phyloP scores from a whole-genome alignment of 176 grass and related monocot species.

The Avena sativa region DNA sequence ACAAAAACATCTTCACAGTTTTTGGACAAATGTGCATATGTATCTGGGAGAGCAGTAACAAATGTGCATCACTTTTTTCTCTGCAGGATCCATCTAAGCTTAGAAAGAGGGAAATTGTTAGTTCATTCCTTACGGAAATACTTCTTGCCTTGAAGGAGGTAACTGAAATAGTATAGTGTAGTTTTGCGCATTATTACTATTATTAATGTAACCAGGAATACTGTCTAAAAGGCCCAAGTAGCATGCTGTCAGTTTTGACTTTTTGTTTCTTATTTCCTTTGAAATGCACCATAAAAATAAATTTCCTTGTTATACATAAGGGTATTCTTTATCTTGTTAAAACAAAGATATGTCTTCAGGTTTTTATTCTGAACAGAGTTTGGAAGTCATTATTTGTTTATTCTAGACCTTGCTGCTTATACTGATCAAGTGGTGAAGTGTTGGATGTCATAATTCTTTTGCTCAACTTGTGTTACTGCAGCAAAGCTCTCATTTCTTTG shows the following conservation, averaged over 20 bases:
- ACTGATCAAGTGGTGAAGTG: not conserved
- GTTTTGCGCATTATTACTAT: not conserved
- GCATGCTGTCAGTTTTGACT: not conserved
- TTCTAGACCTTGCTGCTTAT: not conserved
- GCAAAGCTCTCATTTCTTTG: conserved; percentile 8
- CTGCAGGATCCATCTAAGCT: conserved; percentile 76
- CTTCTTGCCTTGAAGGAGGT: conserved; percentile 92
- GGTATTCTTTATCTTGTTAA: not conserved
- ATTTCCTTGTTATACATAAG: not conserved
- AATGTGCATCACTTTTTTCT: conserved; percentile 30
- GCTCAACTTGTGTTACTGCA: not conserved
- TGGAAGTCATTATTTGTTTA: not conserved
- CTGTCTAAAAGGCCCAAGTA: not conserved
- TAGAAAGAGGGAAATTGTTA: conserved; percentile 77
- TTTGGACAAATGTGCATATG: conserved; percentile 16
- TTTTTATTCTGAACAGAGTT: conserved; percentile 33
- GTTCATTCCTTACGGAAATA: conserved; percentile 95
- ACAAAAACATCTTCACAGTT: not conserved
- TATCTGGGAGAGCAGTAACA: conserved; percentile 3
- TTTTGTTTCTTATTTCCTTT: conserved; percentile 4
- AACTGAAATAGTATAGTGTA: conserved; percentile 30
- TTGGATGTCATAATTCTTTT: not conserved
- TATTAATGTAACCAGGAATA: conserved; percentile 29
- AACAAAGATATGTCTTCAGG: not conserved
- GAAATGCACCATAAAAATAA: not conserved